Conservation (phyloP, 2,329 filamentous ascomycete genomes). For the Leptographium radiaticola region DNA sequence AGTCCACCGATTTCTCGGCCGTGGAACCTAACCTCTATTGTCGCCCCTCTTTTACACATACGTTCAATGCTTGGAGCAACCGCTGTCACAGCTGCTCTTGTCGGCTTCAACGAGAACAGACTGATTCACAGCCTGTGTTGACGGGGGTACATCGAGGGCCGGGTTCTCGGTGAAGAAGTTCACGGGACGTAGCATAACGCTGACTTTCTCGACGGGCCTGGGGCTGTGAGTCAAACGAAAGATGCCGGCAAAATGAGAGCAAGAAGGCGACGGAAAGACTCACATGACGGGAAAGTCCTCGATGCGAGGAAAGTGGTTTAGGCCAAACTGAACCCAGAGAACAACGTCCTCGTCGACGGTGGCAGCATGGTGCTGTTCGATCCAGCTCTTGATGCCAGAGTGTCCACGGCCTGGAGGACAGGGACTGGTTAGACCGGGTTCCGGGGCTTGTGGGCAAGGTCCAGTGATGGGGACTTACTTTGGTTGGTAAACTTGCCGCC, state of each 20-base stretch:
- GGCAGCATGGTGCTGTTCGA: conserved; percentile 18
- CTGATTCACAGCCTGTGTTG: not conserved
- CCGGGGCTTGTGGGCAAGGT: not conserved
- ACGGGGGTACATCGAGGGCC: conserved; percentile 2
- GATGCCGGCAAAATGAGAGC: no score
- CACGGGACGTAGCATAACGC: conserved; percentile 2
- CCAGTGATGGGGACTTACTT: not conserved
- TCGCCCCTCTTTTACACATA: not conserved
- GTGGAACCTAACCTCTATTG: no score
- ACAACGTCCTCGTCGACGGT: conserved; percentile 17
- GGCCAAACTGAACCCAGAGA: conserved; percentile 43
- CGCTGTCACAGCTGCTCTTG: not conserved
- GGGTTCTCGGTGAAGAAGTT: conserved; percentile 7
- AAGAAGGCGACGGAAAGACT: not conserved
- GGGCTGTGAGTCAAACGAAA: not conserved
- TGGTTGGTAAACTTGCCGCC: conserved; percentile 30
- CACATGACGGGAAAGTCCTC: conserved; percentile 58
- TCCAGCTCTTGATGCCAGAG: conserved; percentile 12
- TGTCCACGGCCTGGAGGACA: conserved; percentile 19
- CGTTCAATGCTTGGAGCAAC: not conserved
- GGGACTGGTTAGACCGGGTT: not conserved
- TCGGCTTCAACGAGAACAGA: not conserved
- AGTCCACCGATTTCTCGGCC: no score
- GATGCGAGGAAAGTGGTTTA: conserved; percentile 50
- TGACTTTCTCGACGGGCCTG: conserved; percentile 3